Base-by-base conservation (phyloP, 148 eudicot species). In the Nepenthes gracilis region DNA sequence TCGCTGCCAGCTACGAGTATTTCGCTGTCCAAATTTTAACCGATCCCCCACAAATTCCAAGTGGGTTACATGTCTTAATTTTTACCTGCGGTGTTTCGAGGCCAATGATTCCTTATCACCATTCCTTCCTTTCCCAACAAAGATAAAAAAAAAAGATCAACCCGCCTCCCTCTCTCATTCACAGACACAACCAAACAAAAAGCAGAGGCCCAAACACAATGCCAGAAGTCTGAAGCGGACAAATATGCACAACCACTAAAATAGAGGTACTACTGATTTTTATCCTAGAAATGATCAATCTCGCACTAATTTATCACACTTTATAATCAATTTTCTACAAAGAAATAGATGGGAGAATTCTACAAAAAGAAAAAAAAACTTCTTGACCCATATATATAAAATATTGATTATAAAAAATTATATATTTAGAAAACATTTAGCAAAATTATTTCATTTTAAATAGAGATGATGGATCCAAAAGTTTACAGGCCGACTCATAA, bases 131-230 rank as follows among this genome's bases (percentile, higher is more conserved):
- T 59, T 68, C 59, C 55, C 45, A 66, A 7, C 61, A 58, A 55
- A 57, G 57, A 70, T 61, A 23, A 71, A 63, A 12, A 13, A 73
- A 69, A 60, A 50, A 64, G 38, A 60, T 69, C 70, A 69, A 59
- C 45, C 66, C 55, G 34, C 34, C 66, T 64, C 43, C 73, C 57
- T 36, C 32, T 37, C 34, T 14, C 57, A 37, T 55, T 64, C 58
- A 63, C 78, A 80, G 73, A 80, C 71, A 78, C 69, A 62, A 75
- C 81, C 82, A 84, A 81, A 78, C 77, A 23, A 23, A 23, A 72
- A 69, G 52, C 72, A 59, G 66, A 70, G 69, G 72, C 78, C 67
- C 70, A 70, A 62, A 65, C 74, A 75, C 59, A 78, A 70, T 64
- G 85, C 85, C 87, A 87, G 69, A 71, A 54, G 60, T 43, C 58